phyloP scores from a whole-genome alignment of 306 rosid genomes.

The Prunus mongolica region DNA sequence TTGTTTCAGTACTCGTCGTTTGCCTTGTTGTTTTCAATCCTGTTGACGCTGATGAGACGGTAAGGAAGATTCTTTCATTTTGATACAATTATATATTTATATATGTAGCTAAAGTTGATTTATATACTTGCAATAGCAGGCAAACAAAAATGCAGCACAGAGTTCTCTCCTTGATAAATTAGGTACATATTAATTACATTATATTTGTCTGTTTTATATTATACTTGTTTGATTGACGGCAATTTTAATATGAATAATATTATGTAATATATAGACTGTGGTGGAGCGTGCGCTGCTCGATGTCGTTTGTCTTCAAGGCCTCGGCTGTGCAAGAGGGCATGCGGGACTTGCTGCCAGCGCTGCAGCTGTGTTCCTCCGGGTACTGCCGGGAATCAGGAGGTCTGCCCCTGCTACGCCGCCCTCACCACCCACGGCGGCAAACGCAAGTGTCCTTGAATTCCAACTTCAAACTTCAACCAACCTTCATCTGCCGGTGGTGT shows the following conservation, averaged over 20 bases:
- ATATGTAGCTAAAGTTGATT: neutral
- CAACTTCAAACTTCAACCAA: neutral
- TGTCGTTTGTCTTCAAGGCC: conserved; percentile 39
- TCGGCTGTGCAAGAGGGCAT: conserved; percentile 36
- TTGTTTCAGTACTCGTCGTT: conserved; percentile 35
- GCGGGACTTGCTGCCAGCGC: conserved; percentile 47
- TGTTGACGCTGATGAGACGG: conserved; percentile 27
- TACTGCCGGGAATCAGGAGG: conserved; percentile 34
- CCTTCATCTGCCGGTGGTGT: neutral
- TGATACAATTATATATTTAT: no score
- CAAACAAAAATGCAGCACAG: neutral
- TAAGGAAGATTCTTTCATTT: neutral
- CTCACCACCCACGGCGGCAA: conserved; percentile 43
- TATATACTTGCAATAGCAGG: neutral
- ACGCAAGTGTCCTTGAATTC: conserved; percentile 49
- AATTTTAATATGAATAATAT: neutral
- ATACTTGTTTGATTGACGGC: no score
- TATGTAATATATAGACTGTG: conserved; percentile 31
- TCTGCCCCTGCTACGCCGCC: conserved; percentile 49
- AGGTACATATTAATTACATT: neutral
- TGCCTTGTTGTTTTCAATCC: conserved; percentile 23
- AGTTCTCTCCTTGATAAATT: conserved; percentile 3
- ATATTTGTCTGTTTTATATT: no score
- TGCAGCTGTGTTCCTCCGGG: conserved; percentile 60
- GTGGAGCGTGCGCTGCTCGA: conserved; percentile 32